Base-by-base conservation (phyloP, 257 asterid species). In the Cinchona pubescens region DNA sequence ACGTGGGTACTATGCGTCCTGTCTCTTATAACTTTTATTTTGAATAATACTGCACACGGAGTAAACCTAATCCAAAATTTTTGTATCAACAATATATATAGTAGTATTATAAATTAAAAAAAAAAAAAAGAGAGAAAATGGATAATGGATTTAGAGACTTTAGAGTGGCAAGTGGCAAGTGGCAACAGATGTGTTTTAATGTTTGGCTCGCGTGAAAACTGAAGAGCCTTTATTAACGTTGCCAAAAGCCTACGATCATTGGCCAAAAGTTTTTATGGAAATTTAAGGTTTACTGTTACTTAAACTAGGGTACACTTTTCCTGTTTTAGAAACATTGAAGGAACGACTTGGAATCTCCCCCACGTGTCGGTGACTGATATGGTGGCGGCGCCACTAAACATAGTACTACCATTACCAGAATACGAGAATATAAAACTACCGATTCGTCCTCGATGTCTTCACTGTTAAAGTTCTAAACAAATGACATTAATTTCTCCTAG, bases 361-460 rank as follows among this genome's bases (percentile, higher is more conserved):
- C 88, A 84, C 88, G 88, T 77, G 88, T 84, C 88, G 68, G 46
- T 82, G 74, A 74, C 21, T 73, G 43, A 84, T 84, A 84, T 76
- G 88, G 73, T 59, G 82, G 72, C 84, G 83, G 88, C 88, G 82
- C 75, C 45, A 62, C 58, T 19, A 30, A 32, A 58, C 13, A 16
- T 30, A 21, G 56, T 69, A 53, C 67, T 30, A 40, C 43, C 38
- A 35, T n/a, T 71, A 37, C 32, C 14, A 58, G 23, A 45, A 5
- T 15, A 34, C 64, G 23, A 34, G 0, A 30, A 19, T 23, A 27
- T 62, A 56, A 25, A 75, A 55, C 64, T 55, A 72, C 81, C 11
- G n/a, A 58, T 72, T 72, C 51, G 30, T 21, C 81, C 84, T 73
- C 72, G 65, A 56, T 32, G 18, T 12, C 70, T 43, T 48, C 40